Percentiles rank a stretch among this genome's conserved stretches.
Conservation (phyloP, 192 early-diverging fungal genomes). For the Helicostylum pulchrum region DNA sequence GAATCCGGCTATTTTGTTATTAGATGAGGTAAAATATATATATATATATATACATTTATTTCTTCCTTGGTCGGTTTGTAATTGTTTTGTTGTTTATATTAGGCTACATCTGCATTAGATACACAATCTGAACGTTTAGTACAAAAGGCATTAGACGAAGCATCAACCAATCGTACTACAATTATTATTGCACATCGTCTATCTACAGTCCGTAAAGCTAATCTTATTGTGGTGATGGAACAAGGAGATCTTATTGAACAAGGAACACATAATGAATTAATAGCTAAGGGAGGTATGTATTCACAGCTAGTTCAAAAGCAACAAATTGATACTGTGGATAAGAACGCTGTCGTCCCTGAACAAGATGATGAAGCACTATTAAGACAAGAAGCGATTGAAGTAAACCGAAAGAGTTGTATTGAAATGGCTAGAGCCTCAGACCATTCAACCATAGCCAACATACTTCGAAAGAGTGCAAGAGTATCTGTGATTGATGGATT, state of each 20-base stretch:
- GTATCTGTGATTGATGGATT: slow-evolving; percentile 16
- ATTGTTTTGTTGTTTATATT: slow-evolving; percentile 61
- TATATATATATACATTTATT: slow-evolving; percentile 38
- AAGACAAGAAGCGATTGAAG: slow-evolving; percentile 16
- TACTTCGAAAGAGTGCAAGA: not conserved
- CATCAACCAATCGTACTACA: slow-evolving; percentile 60
- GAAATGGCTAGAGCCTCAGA: not conserved
- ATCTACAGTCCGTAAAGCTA: slow-evolving; percentile 73
- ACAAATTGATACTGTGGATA: slow-evolving; percentile 43
- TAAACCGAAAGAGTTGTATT: slow-evolving; percentile 41
- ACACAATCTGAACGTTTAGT: slow-evolving; percentile 68
- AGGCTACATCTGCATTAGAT: slow-evolving; percentile 74
- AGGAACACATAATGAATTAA: slow-evolving; percentile 75
- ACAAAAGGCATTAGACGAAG: slow-evolving; percentile 65
- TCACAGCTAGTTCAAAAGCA: slow-evolving; percentile 64
- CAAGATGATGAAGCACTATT: slow-evolving; percentile 5
- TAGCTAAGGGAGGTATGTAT: slow-evolving; percentile 60
- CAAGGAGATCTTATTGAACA: slow-evolving; percentile 64
- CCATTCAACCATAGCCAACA: not conserved
- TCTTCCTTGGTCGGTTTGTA: not conserved
- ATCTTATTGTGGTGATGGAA: slow-evolving; percentile 80
- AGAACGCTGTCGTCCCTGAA: slow-evolving; percentile 16
- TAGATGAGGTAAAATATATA: slow-evolving; percentile 65
- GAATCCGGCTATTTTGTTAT: slow-evolving; percentile 76
- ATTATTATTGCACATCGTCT: slow-evolving; percentile 72